These are phyloP conservation scores for Parietaria judaica DNA, from an alignment of 306 rosid genomes.

Conservation along the genomic window DNA sequence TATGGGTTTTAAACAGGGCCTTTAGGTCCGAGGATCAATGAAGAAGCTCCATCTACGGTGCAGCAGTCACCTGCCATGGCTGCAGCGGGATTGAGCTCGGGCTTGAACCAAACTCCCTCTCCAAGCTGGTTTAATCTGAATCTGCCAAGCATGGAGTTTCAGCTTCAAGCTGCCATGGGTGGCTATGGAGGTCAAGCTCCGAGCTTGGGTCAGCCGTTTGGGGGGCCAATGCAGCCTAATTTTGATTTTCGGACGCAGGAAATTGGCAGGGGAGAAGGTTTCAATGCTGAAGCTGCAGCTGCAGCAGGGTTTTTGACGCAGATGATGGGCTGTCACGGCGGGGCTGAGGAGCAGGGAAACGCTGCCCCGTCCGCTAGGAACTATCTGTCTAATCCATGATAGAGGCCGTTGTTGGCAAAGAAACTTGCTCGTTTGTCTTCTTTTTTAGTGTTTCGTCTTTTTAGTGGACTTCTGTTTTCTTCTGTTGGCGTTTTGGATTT, in stretches of 20 bases:
- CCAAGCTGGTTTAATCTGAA: no score
- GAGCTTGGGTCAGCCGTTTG: slow-evolving; percentile 6
- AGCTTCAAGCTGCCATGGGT: background rate
- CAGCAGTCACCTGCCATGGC: background rate
- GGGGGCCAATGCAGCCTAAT: slow-evolving; percentile 1
- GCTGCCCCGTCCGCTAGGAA: background rate
- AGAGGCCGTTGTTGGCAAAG: background rate
- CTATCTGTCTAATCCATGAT: background rate
- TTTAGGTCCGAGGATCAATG: background rate
- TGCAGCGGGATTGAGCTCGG: background rate
- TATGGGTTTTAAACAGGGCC: background rate
- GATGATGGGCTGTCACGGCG: background rate
- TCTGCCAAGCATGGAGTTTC: background rate
- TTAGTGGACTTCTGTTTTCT: background rate
- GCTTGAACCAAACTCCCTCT: no score
- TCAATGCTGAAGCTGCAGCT: slow-evolving; percentile 1
- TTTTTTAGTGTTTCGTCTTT: no score
- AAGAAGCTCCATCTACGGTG: background rate
- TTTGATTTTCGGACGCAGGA: background rate
- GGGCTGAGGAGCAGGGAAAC: background rate
- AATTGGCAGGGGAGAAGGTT: background rate
- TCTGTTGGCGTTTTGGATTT: background rate
- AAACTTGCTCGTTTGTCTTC: background rate
- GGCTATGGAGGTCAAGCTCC: slow-evolving; percentile 7
- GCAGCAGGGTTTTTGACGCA: background rate